Base-by-base conservation (phyloP, 352 stramenopile species). In the Thalassiosira delicatula region DNA sequence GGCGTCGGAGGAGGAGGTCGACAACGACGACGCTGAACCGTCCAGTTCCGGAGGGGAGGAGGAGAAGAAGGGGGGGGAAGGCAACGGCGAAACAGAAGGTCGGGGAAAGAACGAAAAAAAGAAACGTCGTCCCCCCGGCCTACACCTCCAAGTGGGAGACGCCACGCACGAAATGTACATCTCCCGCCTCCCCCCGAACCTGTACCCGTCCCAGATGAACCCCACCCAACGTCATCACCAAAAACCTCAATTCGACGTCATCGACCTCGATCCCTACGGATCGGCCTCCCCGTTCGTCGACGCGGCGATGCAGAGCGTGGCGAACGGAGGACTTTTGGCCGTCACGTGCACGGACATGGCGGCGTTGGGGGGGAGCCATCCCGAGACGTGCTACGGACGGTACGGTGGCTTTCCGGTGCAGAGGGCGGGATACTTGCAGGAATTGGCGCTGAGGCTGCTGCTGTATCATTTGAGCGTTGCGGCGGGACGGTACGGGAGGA, bases 261-360 rank as follows among this genome's bases (percentile, higher is more conserved):
- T 99, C 86, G 98, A 99, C 84, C 87, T 99, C 29, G 98, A 99
- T 88, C 98, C 98, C 42, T 99, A 99, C 85, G 98, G 98, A 35
- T 98, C 95, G 19, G 96, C 97, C 17, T 97, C 97, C 25, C 98
- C 98, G 33, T 99, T 99, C 88, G 86, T 99, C 40, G 98, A 99
- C 88, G 94, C 94, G 8, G 97, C 97, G 0, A 95, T 99, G 25
- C 97, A 99, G 88, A 86, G 94, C 51, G 93, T 99, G 2, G 71
- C 76, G 35, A 96, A 98, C 84, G 98, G 98, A 61, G 98, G 98
- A 42, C 87, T 99, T 46, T 86, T 99, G 33, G 98, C 96, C 84
- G 94, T 99, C n/a, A 99, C 98, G 3, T 99, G 97, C 88, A 99
- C 98, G 2, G 98, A 99, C 76, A 99, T 99, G 96, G 95, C 92